phyloP scores from a whole-genome alignment of 2,329 filamentous ascomycete species.

The Fusarium scirpi region DNA sequence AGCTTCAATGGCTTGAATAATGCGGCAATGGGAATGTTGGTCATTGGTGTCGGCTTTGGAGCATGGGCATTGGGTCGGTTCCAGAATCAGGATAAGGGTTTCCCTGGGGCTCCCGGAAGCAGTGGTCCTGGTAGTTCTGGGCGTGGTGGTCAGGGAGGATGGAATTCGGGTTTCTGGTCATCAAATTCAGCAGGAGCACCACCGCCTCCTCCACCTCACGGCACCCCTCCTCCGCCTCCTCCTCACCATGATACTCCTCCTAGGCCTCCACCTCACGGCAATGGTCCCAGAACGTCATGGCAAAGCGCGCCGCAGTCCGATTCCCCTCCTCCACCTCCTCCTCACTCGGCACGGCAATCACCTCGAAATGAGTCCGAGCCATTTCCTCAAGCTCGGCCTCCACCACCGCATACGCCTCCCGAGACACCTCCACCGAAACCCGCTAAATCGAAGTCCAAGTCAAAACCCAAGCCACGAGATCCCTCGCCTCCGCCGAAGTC shows the following conservation, averaged over 20 bases:
- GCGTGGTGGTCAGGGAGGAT: slow-evolving; percentile 47
- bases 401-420: slow-evolving; percentile 37
- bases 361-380: slow-evolving; percentile 37
- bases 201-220: slow-evolving; percentile 50
- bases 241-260: slow-evolving; percentile 48
- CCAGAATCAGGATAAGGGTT: slow-evolving; percentile 49
- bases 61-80: slow-evolving; percentile 74
- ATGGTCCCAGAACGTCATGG: slow-evolving; percentile 55
- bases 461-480: slow-evolving; percentile 26
- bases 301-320: slow-evolving; percentile 49
- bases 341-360: slow-evolving; percentile 38
- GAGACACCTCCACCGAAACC: slow-evolving; percentile 45
- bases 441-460: slow-evolving; percentile 27
- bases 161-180: slow-evolving; percentile 49
- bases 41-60: slow-evolving; percentile 78
- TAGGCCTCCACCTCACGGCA: slow-evolving; percentile 43
- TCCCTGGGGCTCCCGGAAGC: slow-evolving; percentile 29
- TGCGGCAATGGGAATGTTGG: slow-evolving; percentile 77
- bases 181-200: slow-evolving; percentile 50
- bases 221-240: slow-evolving; percentile 54
- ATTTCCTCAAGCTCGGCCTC: slow-evolving; percentile 33
- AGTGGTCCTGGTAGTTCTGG: slow-evolving; percentile 41
- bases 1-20: slow-evolving; percentile 78
- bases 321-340: slow-evolving; percentile 39
- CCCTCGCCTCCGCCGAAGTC: slow-evolving; percentile 42